Evolutionary conservation across 2,329 filamentous ascomycete species (phyloP), one percentile per base, ranked within the genome.

Genomic region (Byssothecium circinans): DNA sequence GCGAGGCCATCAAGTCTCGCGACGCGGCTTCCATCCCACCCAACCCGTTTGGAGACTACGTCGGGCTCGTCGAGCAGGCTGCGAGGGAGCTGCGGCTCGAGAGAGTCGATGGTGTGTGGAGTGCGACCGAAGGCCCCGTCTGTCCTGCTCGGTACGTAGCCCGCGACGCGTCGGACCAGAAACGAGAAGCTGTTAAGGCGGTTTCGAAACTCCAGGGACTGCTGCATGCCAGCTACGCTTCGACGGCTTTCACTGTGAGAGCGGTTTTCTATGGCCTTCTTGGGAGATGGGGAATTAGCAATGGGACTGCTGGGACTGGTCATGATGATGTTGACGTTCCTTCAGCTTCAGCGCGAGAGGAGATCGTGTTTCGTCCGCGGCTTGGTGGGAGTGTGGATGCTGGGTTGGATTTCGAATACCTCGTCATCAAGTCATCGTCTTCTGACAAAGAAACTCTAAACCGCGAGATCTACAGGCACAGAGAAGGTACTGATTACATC

Each of bases 21-120:
- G n/a, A 78, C 80, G 58, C 49, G 3, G 54, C 74, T 72, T 2
- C 76, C 75, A 52, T 85, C 70, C 43, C 76, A 2, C 88, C 91
- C 58, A 91, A 89, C 53, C 88, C 87, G 5, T 90, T 91, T 83
- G 86, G 86, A 8, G 88, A 92, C 67, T 91, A 90, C 64, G 69
- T 81, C 7, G 90, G 83, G 54, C 71, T 91, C 15, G 86, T 91
- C 80, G 82, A 89, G 55, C 80, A 85, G 7, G 83, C 90, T 48
- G 75, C 82, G 10, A 64, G 75, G 2, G 81, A 84, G 0, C 73
- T 91, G 2, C 74, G 88, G 5, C 22, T 57, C 14, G 66, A 74
- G 2, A 58, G 61, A 61, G 3, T 75, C 54, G n/a, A 64, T 58
- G 7, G 71, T 1, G 42, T 62, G 8, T 54, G 11, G 33, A 57